These are phyloP conservation scores for Emergomyces orientalis DNA, from an alignment of 2,329 filamentous ascomycete species.

Conservation along the genomic window DNA sequence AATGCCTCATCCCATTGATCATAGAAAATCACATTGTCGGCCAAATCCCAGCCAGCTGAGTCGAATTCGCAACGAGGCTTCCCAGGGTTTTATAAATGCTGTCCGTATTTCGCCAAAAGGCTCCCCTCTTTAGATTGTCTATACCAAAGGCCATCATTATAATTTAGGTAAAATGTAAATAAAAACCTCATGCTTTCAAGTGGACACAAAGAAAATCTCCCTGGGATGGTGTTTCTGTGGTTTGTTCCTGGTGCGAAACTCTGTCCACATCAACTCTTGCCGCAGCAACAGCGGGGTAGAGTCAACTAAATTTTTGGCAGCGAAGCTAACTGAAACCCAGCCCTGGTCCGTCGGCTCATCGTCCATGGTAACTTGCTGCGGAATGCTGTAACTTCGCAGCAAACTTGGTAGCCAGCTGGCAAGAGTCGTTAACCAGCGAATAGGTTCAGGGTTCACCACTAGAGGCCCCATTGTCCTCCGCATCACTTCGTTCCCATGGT, in stretches of 20 bases:
- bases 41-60: background rate
- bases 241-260: slow-evolving; percentile 4
- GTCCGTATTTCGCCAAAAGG: no score
- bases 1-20: background rate
- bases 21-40: background rate
- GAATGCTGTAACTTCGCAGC: background rate
- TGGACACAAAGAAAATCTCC: no score
- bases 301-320: background rate
- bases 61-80: background rate
- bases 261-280: background rate
- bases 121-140: no score
- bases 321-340: background rate
- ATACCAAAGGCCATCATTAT: no score
- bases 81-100: background rate
- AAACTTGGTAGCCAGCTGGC: background rate
- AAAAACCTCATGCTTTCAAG: background rate
- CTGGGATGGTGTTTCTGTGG: background rate
- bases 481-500: background rate
- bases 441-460: background rate
- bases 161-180: no score
- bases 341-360: background rate
- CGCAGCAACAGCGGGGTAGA: background rate
- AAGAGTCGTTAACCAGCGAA: background rate
- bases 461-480: background rate
- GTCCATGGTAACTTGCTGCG: background rate